These are phyloP conservation scores for Puccinia triticina DNA, from an alignment of 1,284 basidiomycete species.

Conservation along the genomic window DNA sequence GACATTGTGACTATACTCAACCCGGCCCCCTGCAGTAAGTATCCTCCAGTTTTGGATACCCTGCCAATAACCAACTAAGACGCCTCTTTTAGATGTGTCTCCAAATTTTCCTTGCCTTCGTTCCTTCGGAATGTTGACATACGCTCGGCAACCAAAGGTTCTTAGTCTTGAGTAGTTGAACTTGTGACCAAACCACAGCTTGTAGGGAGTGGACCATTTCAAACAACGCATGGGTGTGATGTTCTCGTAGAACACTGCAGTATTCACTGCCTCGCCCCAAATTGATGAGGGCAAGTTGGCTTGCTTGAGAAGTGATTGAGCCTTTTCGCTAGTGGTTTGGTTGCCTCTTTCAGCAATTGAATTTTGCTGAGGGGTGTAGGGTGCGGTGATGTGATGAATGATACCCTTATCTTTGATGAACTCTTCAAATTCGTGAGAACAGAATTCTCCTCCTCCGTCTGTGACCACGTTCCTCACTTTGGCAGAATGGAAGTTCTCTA, in stretches of 20 bases:
- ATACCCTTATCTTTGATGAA: neutral
- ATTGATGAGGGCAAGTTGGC: neutral
- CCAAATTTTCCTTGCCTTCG: slow-evolving; percentile 19
- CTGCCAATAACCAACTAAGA: slow-evolving; percentile 16
- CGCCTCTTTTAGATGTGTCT: slow-evolving; percentile 9
- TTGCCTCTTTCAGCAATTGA: slow-evolving; percentile 32
- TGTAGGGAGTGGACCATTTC: neutral
- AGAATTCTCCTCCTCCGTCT: no score
- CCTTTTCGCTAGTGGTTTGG: slow-evolving; percentile 10
- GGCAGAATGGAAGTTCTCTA: neutral
- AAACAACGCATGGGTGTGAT: slow-evolving; percentile 6
- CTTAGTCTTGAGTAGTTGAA: slow-evolving; percentile 6
- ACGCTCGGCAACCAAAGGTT: no score
- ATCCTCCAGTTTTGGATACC: no score
- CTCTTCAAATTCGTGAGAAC: neutral
- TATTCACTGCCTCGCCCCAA: slow-evolving; percentile 22
- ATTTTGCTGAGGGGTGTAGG: slow-evolving; percentile 29
- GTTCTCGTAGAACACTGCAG: slow-evolving; percentile 20
- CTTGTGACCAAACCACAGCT: neutral
- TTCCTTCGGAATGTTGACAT: slow-evolving; percentile 24
- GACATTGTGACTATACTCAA: no score
- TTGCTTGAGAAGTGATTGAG: slow-evolving; percentile 1
- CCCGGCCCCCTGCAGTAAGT: no score
- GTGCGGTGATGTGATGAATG: slow-evolving; percentile 1
- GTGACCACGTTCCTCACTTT: neutral